Percentiles rank a stretch among this genome's conserved stretches.
phyloP scores from a whole-genome alignment of 805 yeast species.

The Millerago galiae region DNA sequence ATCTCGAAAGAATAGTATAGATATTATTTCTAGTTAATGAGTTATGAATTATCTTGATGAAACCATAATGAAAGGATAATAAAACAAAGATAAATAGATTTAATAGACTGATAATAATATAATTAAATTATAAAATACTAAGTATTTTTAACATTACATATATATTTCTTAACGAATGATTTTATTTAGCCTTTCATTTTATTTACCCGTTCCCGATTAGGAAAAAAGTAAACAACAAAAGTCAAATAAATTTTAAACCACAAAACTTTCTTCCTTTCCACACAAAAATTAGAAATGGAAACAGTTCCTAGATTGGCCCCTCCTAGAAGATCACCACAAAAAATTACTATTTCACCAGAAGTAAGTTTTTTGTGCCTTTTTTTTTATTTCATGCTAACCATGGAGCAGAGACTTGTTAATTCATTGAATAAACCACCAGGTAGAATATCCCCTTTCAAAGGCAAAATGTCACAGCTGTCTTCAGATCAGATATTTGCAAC shows the following conservation, averaged over 20 bases:
- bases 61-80: too few species aligned
- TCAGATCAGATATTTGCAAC: slow-evolving; percentile 16
- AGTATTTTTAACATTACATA: too few species aligned
- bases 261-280: background rate
- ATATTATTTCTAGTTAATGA: too few species aligned
- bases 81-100: too few species aligned
- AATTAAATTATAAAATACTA: too few species aligned
- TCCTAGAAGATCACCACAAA: background rate
- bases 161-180: too few species aligned
- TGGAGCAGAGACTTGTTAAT: too few species aligned
- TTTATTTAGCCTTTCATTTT: too few species aligned
- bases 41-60: too few species aligned
- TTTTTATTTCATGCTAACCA: background rate
- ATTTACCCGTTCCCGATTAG: too few species aligned
- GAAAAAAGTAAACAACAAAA: background rate
- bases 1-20: too few species aligned
- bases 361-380: background rate
- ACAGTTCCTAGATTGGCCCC: background rate
- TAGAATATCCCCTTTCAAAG: slow-evolving; percentile 23
- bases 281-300: background rate
- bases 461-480: slow-evolving; percentile 10
- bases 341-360: background rate
- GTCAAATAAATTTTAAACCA: background rate
- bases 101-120: too few species aligned
- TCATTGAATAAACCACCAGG: slow-evolving; percentile 16